Conservation (phyloP, 148 eudicot genomes). For the Rhododendron griersonianum region DNA sequence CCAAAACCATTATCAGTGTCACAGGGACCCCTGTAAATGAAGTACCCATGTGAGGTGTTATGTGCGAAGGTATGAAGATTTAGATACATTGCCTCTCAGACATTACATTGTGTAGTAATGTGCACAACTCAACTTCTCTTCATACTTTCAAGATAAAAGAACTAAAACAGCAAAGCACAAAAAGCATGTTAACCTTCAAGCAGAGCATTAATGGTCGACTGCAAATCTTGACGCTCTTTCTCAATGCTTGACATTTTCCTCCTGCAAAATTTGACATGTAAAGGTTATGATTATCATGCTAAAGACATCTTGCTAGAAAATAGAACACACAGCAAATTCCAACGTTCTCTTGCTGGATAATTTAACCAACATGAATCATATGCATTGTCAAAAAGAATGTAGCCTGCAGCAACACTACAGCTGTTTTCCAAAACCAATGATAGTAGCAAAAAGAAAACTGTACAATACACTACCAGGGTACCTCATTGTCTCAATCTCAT, state of each 20-base stretch:
- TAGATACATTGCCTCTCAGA: not conserved
- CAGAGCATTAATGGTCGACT: conserved; percentile 77
- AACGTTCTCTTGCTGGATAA: not conserved
- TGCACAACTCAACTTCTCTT: not conserved
- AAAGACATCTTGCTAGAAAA: not conserved
- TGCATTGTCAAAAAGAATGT: not conserved
- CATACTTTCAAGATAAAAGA: not conserved
- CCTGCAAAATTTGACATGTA: conserved; percentile 36
- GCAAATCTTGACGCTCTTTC: conserved; percentile 85
- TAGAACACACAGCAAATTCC: not conserved
- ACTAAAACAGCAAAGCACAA: conserved; percentile 1
- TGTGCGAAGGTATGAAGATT: not conserved
- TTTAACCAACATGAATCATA: not conserved
- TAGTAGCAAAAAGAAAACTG: not conserved
- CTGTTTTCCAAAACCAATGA: not conserved
- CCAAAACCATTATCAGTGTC: not conserved
- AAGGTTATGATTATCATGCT: not conserved
- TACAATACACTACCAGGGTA: not conserved
- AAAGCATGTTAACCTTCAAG: conserved; percentile 62
- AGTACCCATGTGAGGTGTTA: not conserved
- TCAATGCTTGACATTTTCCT: conserved; percentile 78
- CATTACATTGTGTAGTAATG: not conserved
- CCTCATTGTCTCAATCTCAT: not conserved
- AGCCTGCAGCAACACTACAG: not conserved
- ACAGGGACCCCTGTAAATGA: not conserved